phyloP scores from a whole-genome alignment of 441 rosid species.

The Erodium chrysanthum region DNA sequence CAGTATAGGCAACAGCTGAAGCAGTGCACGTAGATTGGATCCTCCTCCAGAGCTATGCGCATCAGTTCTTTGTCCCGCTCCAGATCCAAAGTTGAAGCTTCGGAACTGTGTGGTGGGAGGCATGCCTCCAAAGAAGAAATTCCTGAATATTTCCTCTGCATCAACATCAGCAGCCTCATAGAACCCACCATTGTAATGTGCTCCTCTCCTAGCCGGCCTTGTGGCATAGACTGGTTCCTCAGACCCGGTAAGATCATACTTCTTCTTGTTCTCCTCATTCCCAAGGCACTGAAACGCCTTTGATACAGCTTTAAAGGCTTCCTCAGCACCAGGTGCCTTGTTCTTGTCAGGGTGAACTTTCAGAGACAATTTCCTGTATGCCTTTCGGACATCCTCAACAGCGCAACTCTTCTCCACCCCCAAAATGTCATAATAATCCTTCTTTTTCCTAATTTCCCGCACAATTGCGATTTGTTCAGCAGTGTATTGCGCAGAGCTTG shows the following conservation, averaged over 20 bases:
- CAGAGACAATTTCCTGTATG: constrained; percentile 69
- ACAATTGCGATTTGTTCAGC: constrained; percentile 70
- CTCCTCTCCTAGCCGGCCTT: constrained; percentile 31
- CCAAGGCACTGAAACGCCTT: constrained; percentile 87
- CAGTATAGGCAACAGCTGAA: constrained; percentile 70
- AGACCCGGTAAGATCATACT: constrained; percentile 62
- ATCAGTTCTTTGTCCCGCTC: constrained; percentile 41
- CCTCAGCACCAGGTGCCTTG: constrained; percentile 87
- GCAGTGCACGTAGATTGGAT: constrained; percentile 44
- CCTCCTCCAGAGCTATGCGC: constrained; percentile 66
- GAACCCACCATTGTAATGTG: constrained; percentile 48
- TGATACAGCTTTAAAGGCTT: constrained; percentile 74
- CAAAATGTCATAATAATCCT: constrained; percentile 69
- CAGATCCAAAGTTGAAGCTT: constrained; percentile 51
- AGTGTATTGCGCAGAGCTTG: constrained; percentile 39
- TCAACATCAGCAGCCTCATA: constrained; percentile 59
- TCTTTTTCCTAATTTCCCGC: constrained; percentile 62
- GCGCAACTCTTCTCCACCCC: constrained; percentile 52
- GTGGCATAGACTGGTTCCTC: constrained; percentile 62
- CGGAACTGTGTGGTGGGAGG: constrained; percentile 68
- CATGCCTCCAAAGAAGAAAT: constrained; percentile 78
- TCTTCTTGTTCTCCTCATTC: constrained; percentile 51
- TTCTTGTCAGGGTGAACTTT: constrained; percentile 95
- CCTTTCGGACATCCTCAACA: constrained; percentile 71
- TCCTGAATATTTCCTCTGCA: constrained; percentile 87